phyloP scores from a whole-genome alignment of 2,329 filamentous ascomycete species.

The Cladophialophora chaetospira region DNA sequence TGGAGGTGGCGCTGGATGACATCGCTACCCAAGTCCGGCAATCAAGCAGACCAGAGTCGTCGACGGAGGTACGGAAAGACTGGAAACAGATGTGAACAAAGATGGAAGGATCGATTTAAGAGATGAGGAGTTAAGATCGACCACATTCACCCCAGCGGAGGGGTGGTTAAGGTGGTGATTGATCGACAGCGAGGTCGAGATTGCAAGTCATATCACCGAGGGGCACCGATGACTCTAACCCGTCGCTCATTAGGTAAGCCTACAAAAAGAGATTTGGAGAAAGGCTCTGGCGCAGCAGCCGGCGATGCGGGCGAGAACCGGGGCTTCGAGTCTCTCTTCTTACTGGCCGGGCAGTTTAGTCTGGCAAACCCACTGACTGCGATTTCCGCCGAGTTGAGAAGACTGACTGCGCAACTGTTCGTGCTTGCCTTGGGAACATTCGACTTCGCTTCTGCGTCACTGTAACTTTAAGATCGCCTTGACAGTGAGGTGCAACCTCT shows the following conservation, averaged over 20 bases:
- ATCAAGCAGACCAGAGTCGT: conserved; percentile 29
- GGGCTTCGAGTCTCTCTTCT: neutral
- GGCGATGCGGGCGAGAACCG: neutral
- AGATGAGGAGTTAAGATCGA: neutral
- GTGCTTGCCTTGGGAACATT: neutral
- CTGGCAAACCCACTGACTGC: conserved; percentile 5
- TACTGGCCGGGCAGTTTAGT: neutral
- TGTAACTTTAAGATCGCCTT: neutral
- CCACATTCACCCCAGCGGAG: conserved; percentile 29
- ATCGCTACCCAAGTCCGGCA: conserved; percentile 31
- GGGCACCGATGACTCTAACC: conserved; percentile 6
- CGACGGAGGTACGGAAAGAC: conserved; percentile 13
- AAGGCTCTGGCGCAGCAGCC: neutral
- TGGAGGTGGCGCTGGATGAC: conserved; percentile 31
- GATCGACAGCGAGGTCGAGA: conserved; percentile 7
- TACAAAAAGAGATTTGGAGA: neutral
- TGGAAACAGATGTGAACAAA: too few relatives aligned
- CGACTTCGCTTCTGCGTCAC: neutral
- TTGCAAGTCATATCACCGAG: conserved; percentile 3
- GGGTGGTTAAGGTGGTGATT: conserved; percentile 15
- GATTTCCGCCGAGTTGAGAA: conserved; percentile 12
- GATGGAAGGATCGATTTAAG: neutral
- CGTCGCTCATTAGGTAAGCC: neutral
- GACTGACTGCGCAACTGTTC: conserved; percentile 8
- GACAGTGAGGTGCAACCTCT: neutral